Base-by-base conservation (phyloP, 345 rosid genomes). In the Salix brachista region DNA sequence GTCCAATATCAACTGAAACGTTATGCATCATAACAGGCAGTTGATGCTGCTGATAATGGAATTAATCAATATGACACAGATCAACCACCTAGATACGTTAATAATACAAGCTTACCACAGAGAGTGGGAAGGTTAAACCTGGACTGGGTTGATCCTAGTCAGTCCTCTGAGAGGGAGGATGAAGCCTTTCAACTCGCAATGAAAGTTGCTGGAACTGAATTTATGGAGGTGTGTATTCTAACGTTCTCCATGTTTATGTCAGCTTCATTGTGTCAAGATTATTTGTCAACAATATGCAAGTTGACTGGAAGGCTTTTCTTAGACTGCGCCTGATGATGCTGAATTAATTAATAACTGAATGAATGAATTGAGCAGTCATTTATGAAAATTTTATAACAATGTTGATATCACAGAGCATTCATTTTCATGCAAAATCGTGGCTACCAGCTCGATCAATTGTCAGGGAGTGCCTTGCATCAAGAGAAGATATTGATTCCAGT, bases 131-230 rank as follows among this genome's bases (percentile, higher is more conserved):
- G 86, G 81, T 83, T 93, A 32, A 96, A 93, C 81, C 89, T 89
- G 69, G 99, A 93, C 77, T 96, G 98, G 98, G 86, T 70, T 18
- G 97, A 96, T 39, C 95, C 91, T 42, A 90, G 90, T 83, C 99
- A 92, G 81, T 93, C 98, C 48, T 65, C 91, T 8, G 94, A 90
- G 85, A 92, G 83, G 80, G 98, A 96, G 90, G 90, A 93, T 71
- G 92, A 89, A 77, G 96, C 96, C 64, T 96, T 93, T 79, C 89
- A 85, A 65, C 79, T 32, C 78, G 97, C 94, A 79, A 88, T 96
- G 99, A 85, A 83, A 65, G 78, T 93, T 37, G 90, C 94, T 72
- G 99, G 97, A 37, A 84, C 85, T 73, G 98, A 96, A 85, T 96
- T 96, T 78, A 81, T 92, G 28, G 88, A 91, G 37, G 99, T 93